Evolutionary conservation across 139 green algal species (phyloP), one percentile per base, ranked within the genome.

Genomic region (Coccomyxa sp.): DNA sequence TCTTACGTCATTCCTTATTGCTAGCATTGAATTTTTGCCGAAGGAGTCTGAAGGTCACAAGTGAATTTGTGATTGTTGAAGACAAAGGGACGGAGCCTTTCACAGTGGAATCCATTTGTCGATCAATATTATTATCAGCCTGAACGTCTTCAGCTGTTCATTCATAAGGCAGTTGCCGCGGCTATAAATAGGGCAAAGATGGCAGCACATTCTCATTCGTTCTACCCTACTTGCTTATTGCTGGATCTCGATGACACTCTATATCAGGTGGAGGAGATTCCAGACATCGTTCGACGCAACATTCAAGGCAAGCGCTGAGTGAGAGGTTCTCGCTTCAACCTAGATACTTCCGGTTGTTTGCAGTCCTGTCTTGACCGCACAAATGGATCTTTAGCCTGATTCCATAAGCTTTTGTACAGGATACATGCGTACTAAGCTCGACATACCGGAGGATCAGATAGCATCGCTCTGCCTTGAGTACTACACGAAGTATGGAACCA

Each of bases 401-500:
- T 0, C 51, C 18, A 60, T 38, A 12, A 23, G 13, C 13, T 51
- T 10, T 15, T 21, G 58, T 81, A 38, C 30, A 93, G 90, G 71
- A 1, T 96, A 94, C 82, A 94, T 96, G 87, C 67, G 87, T 0
- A 67, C 91, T 27, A 82, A 88, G 32, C 82, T 96, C 28, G 78
- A 81, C 16, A 82, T 96, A 21, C 79, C 87, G 9, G 15, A 82
- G 4, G 86, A 92, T 0, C 76, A 91, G 18, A 90, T 92, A 14
- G 77, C 87, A 15, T 81, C 89, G 13, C 32, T 85, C 9, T 91
- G 88, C 16, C 60, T 86, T 16, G 74, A 91, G 28, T 74, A 90
- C 3, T 97, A 97, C 82, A 80, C 89, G 0, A 81, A 89, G 32
- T 86, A 93, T 76, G 93, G 93, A 31, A 96, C 93, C 0, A 96